Evolutionary conservation across 768 basidiomycete genomes (phyloP).

Genomic region (Botryobasidium botryosum): DNA sequence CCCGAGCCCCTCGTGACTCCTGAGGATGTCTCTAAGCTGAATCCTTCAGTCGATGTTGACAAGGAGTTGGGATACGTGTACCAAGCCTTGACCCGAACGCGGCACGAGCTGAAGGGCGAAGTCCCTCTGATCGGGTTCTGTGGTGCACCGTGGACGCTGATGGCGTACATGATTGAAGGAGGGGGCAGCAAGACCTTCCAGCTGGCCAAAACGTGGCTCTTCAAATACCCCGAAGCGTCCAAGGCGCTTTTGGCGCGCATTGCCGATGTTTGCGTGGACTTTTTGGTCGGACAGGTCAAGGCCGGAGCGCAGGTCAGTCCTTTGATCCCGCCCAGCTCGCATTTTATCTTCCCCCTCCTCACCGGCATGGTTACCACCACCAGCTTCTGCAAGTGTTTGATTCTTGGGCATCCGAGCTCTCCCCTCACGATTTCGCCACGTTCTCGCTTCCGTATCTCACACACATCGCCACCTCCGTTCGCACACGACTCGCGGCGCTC

Average conservation of each 20-base stretch:
- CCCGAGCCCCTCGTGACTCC: conserved; percentile 72
- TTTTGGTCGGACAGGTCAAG: conserved; percentile 78
- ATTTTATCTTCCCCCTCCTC: not conserved
- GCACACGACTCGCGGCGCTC: conserved; percentile 34
- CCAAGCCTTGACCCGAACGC: conserved; percentile 74
- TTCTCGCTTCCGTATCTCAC: conserved; percentile 72
- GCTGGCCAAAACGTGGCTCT: conserved; percentile 89
- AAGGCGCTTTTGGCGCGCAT: conserved; percentile 59
- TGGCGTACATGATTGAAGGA: conserved; percentile 97
- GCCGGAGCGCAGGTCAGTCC: conserved; percentile 83
- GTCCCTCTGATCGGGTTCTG: conserved; percentile 96
- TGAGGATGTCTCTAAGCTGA: conserved; percentile 48
- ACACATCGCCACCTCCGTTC: conserved; percentile 57
- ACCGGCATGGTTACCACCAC: not conserved
- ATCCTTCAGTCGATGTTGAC: conserved; percentile 50
- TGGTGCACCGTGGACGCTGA: conserved; percentile 96
- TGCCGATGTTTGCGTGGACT: conserved; percentile 80
- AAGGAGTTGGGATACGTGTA: conserved; percentile 82
- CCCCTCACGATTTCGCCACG: conserved; percentile 64
- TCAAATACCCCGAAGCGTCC: conserved; percentile 73
- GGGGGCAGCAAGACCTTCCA: conserved; percentile 82
- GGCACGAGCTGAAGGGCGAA: conserved; percentile 63
- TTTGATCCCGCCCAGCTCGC: not conserved
- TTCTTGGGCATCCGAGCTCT: conserved; percentile 87
- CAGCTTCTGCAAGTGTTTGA: conserved; percentile 95